Base-by-base conservation (phyloP, 192 early-diverging fungal species). In the Rhizophagus sp. region DNA sequence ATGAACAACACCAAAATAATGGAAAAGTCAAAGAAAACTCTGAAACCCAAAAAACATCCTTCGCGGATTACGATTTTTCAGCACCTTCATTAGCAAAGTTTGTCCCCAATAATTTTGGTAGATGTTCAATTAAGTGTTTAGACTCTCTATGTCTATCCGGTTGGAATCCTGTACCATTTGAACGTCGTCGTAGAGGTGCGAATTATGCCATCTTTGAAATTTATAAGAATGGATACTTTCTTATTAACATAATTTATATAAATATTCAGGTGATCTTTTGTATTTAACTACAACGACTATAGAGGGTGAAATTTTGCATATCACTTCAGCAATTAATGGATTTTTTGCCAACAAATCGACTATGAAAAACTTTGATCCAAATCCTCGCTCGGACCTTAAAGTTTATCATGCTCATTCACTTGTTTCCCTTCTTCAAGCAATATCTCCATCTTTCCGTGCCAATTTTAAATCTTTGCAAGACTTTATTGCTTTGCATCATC, bases 161-260 rank as follows among this genome's bases (percentile, higher is more conserved):
- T 34, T 98, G 97, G 97, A 99, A 98, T 83, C 97, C 97, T 30
- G 94, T 95, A 17, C 92, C 96, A 9, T 89, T 90, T 47, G 83
- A 91, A 71, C 90, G 92, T 44, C 89, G 91, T 69, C 85, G 94
- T 33, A 89, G 88, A 82, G 94, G 92, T 83, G 33, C 4, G 11
- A 41, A 75, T 84, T 41, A 74, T 52, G 3, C 19, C 17, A 22
- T 25, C 8, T 34, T 41, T 70, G 34, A 66, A n/a, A 36, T 19
- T 22, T 11, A 36, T 1, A 19, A 22, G 39, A 15, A 79, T 36
- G 4, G 3, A 57, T 57, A 6, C 12, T 47, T 11, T 75, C 22
- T n/a, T 41, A n/a, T 62, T 78, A 27, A 61, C 67, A 34, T 68
- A 50, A 30, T 41, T 50, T 33, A 30, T 50, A 17, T 65, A 9